Evolutionary conservation across 805 yeast species (phyloP), one percentile per base, ranked within the genome.

Genomic region (Wickerhamiella nectarea): DNA sequence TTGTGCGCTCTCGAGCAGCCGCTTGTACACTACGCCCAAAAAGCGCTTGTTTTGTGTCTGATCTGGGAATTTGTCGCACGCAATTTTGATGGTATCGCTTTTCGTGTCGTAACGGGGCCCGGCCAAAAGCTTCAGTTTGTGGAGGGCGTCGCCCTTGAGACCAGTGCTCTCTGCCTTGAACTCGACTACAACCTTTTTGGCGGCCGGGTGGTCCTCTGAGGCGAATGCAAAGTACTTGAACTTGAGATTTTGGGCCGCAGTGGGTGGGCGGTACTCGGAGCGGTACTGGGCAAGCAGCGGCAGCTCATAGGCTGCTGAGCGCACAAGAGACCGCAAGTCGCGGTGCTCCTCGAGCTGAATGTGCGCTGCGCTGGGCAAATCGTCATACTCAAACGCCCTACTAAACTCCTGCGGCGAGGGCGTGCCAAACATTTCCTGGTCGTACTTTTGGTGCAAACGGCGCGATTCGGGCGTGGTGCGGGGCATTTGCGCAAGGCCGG

Each of bases 291-390:
- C 76, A 50, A 91, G 69, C 45, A 76, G 71, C 6, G 98, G 98
- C 69, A 89, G 71, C 59, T 89, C 97, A 63, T 80, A 89, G 0
- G 96, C 95, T 9, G 93, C 84, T 36, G 84, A 69, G 54, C 96
- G 72, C 56, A 78, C 78, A 55, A 78, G 76, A 50, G 80, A 75
- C 52, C 94, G 76, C 52, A 74, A 76, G 50, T 75, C 79, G 56
- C 96, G 73, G 54, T 76, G 82, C 50, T 75, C 79, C 45, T 75
- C 74, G 26, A 79, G 71, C 48, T 73, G 71, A 53, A 80, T 78
- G 53, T 80, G 93, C 18, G 91, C 93, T 11, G 66, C 64, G 4
- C 78, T 67, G 20, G 85, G 79, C 49, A 76, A 66, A 55, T 79
- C 86, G 56, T 78, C 84, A 53, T 65, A 75, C 53, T 70, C 68